Evolutionary conservation across 2,329 filamentous ascomycete species (phyloP), one percentile per base, ranked within the genome.

Genomic region (Penicillium sp.): DNA sequence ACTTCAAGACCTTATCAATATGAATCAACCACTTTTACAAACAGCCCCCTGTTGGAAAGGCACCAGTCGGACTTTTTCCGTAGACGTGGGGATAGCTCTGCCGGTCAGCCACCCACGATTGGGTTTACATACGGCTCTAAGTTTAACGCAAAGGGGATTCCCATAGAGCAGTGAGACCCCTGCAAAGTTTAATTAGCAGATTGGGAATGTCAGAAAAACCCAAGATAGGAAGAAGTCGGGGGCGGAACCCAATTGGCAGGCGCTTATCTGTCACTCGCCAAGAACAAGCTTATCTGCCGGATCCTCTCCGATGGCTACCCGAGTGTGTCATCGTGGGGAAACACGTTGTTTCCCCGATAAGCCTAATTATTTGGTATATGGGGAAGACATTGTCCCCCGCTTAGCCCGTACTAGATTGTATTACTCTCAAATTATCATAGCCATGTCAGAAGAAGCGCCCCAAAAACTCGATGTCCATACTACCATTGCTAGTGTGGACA

Each of bases 401-500:
- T 9, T 15, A 10, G 37, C 17, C 7, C 3, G 18, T 41, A 1
- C 18, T 10, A 9, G 5, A 29, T 29, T 42, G 18, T 29, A 4
- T 32, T 7, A 17, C n/a, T 27, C 27, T n/a, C 23, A 37, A 18
- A 27, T 8, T 24, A 27, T 23, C 5, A 13, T 20, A 52, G 33
- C 13, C 41, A 55, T 55, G 52, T 40, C 49, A 17, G 41, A 49
- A 18, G 45, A 52, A 24, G n/a, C 27, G 4, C 40, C 51, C 18
- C 15, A 41, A 17, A 60, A 62, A 44, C 41, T 54, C n/a, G 40
- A 52, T 49, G 54, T 43, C 5, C 36, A 46, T 34, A 48, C 48
- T 8, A 58, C 53, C 10, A 58, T 61, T 13, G 33, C 52, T n/a
- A 59, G 49, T 29, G 52, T 61, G 27, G 54, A 59, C 13, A 71